A percentile compares a stretch with the other conserved stretches of the same genome.
Conservation (phyloP, 148 eudicot genomes). For the Vaccinium vitisidaea region DNA sequence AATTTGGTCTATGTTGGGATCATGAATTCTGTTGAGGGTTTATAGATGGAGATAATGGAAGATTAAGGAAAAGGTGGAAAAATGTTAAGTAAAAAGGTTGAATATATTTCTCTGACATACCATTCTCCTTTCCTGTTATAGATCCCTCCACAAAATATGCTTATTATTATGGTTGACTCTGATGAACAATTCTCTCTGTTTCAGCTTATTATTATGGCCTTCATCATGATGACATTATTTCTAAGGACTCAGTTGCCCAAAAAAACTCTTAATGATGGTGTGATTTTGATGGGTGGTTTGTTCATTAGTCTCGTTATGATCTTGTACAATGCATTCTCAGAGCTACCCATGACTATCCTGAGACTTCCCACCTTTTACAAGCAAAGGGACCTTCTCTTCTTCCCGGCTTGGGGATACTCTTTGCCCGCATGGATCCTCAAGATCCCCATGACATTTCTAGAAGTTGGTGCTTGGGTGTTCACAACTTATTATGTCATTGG, state of each 20-base stretch:
- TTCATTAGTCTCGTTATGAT: conserved; percentile 41
- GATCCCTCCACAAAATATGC: too few relatives aligned
- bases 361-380: conserved; percentile 78
- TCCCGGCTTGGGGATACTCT: conserved; percentile 62
- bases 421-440: conserved; percentile 35
- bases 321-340: conserved; percentile 68
- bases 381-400: conserved; percentile 71
- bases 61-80: too few relatives aligned
- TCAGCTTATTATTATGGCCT: conserved; percentile 50
- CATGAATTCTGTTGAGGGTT: too few relatives aligned
- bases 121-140: too few relatives aligned
- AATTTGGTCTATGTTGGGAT: too few relatives aligned
- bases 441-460: conserved; percentile 30
- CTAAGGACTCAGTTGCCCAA: conserved; percentile 60
- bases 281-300: conserved; percentile 49
- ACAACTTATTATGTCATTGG: conserved; percentile 37
- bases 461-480: conserved; percentile 32
- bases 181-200: background rate
- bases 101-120: too few relatives aligned
- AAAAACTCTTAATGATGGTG: conserved; percentile 39
- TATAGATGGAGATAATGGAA: too few relatives aligned
- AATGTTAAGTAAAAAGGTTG: too few relatives aligned
- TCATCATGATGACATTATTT: conserved; percentile 59
- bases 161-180: too few relatives aligned
- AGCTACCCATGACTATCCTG: conserved; percentile 61